Evolutionary conservation across 352 stramenopile genomes (phyloP).

Genomic region (Phytophthora crassamura): DNA sequence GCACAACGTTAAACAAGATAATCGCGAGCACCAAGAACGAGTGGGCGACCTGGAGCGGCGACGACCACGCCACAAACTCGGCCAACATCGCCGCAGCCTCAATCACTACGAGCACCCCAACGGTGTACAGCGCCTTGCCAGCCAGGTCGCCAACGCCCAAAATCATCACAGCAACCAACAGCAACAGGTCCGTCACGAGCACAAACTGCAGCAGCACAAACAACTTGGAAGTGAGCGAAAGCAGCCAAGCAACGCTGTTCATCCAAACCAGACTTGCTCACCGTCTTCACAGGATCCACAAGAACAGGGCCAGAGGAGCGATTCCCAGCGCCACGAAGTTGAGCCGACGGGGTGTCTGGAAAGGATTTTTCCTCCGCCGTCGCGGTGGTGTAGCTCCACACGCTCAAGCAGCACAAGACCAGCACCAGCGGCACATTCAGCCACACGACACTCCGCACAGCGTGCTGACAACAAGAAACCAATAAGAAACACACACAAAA

Average conservation of each 20-base stretch:
- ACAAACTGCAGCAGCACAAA: conserved; percentile 42
- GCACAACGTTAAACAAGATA: conserved; percentile 33
- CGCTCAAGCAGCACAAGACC: conserved; percentile 45
- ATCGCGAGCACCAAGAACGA: conserved; percentile 42
- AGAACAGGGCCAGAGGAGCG: neutral
- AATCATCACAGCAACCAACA: conserved; percentile 52
- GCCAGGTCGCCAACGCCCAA: conserved; percentile 42
- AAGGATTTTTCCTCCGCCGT: conserved; percentile 8
- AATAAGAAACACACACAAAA: neutral
- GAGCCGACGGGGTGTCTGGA: neutral
- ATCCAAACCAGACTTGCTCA: conserved; percentile 9
- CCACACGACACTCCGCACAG: conserved; percentile 43
- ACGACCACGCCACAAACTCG: conserved; percentile 40
- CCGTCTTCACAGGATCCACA: conserved; percentile 38
- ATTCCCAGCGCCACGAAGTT: conserved; percentile 27
- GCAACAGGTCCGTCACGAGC: conserved; percentile 50
- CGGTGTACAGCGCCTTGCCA: conserved; percentile 46
- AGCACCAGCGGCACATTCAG: conserved; percentile 46
- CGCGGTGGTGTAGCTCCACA: conserved; percentile 40
- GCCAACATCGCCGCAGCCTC: conserved; percentile 50
- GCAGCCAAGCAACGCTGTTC: neutral
- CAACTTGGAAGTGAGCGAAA: neutral
- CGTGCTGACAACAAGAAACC: conserved; percentile 27
- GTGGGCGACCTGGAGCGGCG: conserved; percentile 44
- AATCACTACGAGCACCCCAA: conserved; percentile 45